Evolutionary conservation across 495 filamentous ascomycete species (phyloP).

Genomic region (Parmelia sp.): DNA sequence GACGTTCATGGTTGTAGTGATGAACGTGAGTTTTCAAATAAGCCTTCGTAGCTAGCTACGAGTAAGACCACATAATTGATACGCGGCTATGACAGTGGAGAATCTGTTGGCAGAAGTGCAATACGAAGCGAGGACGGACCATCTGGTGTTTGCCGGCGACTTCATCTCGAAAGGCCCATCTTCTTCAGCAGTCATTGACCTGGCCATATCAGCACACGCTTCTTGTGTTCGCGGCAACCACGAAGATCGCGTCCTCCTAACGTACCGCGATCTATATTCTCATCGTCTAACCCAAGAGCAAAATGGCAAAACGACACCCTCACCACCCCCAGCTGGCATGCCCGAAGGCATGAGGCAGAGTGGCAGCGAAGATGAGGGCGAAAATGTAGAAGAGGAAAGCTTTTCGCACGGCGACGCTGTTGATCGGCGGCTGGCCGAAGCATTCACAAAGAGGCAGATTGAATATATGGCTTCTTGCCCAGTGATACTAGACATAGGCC

Average conservation of each 20-base stretch:
- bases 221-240: constrained; percentile 88
- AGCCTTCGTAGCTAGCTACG: constrained; percentile 2
- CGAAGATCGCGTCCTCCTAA: constrained; percentile 70
- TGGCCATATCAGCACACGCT: constrained; percentile 62
- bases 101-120: constrained; percentile 59
- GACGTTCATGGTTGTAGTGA: constrained; percentile 83
- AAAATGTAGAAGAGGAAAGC: constrained; percentile 28
- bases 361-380: constrained; percentile 20
- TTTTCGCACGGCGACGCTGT: constrained; percentile 36
- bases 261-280: constrained; percentile 39
- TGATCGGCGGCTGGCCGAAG: constrained; percentile 44
- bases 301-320: constrained; percentile 7
- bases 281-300: constrained; percentile 27
- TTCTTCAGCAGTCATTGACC: constrained; percentile 67
- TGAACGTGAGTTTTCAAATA: constrained; percentile 43
- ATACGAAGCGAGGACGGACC: constrained; percentile 59
- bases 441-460: constrained; percentile 54
- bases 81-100: constrained; percentile 40
- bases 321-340: constrained; percentile 23
- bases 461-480: constrained; percentile 67
- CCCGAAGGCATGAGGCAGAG: constrained; percentile 21
- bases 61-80: constrained; percentile 9
- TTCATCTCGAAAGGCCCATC: constrained; percentile 86
- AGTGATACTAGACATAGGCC: constrained; percentile 64
- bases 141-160: constrained; percentile 78